These are phyloP conservation scores for Calycina herbarum DNA, from an alignment of 2,329 filamentous ascomycete species.

Conservation along the genomic window DNA sequence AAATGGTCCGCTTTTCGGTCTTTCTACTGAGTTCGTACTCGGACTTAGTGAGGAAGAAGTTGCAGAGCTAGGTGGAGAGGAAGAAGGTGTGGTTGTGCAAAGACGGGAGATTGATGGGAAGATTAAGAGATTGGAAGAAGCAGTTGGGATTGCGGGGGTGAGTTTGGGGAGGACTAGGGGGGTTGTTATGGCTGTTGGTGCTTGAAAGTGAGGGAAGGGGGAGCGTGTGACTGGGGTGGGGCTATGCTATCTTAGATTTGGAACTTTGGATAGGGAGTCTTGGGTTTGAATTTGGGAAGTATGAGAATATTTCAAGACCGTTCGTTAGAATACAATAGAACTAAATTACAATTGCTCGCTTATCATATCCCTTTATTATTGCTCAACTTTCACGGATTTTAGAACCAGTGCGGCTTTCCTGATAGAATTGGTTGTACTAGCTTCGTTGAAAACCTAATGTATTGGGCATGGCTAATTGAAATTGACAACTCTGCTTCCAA, in stretches of 20 bases:
- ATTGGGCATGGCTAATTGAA: too few species aligned
- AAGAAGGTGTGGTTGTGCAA: slow-evolving; percentile 20
- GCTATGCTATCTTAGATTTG: background rate
- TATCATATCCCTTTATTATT: too few species aligned
- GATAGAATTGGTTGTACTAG: too few species aligned
- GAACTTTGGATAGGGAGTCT: background rate
- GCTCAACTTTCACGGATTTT: too few species aligned
- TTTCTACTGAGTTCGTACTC: slow-evolving; percentile 29
- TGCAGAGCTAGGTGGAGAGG: slow-evolving; percentile 28
- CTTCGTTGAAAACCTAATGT: too few species aligned
- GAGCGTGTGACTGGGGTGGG: background rate
- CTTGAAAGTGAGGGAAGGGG: too few species aligned
- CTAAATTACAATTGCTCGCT: too few species aligned
- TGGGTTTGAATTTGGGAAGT: background rate
- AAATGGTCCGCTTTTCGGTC: slow-evolving; percentile 28
- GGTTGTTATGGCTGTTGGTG: background rate
- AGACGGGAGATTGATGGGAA: slow-evolving; percentile 18
- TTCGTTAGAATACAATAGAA: too few species aligned
- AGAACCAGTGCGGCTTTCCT: too few species aligned
- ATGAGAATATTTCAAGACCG: background rate
- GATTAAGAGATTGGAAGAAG: slow-evolving; percentile 19
- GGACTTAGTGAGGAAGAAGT: slow-evolving; percentile 23
- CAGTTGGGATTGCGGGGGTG: slow-evolving; percentile 20
- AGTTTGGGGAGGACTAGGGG: slow-evolving; percentile 13
- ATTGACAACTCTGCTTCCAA: too few species aligned